Evolutionary conservation across 2,329 filamentous ascomycete genomes (phyloP), one percentile per base, ranked within the genome.

Genomic region (Herpotrichia juniperi): DNA sequence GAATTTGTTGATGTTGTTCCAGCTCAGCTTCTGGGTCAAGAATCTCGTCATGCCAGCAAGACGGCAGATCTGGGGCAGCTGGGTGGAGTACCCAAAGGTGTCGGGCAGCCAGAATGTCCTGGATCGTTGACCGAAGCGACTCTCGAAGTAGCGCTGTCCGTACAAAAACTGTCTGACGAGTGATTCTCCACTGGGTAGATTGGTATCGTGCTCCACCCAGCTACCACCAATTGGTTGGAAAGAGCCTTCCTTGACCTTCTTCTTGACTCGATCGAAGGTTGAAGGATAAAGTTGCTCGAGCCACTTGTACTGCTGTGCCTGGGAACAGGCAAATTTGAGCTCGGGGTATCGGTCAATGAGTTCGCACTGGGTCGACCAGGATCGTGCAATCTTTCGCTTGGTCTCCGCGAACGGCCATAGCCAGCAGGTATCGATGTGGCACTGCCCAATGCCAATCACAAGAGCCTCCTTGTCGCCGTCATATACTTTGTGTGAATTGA

Each of bases 1-100:
- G 77, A 97, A 99, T 69, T 90, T 96, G 78, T 97, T 97, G 82
- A 97, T 97, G 73, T 97, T 97, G 79, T 97, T 97, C 94, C 94
- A 99, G 79, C 93, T 97, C 53, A 99, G 81, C 78, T 99, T 99
- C 75, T 99, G 94, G 0, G 94, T 99, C 67, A 99, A 89, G 80
- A 99, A 99, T 28, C 93, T 86, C 51, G 85, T 90, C 94, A 99
- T 97, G 17, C 92, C 93, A n/a, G 94, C 90, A 24, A 97, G 79
- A 3, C 93, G 89, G 71, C 92, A 97, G 35, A 99, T 80, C 69
- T 99, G 94, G 11, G 94, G 94, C 35, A 99, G 83, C 74, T 99
- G 94, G 44, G 89, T 89, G 0, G 93, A 97, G 76, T 99, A 99
- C 12, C 94, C 94, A 76, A 99, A 99, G 0, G 94, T 99, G 73